Percentiles rank a stretch among this genome's conserved stretches.
Evolutionary conservation across 2,329 filamentous ascomycete species (phyloP).

Genomic region (Lomentospora prolificans): DNA sequence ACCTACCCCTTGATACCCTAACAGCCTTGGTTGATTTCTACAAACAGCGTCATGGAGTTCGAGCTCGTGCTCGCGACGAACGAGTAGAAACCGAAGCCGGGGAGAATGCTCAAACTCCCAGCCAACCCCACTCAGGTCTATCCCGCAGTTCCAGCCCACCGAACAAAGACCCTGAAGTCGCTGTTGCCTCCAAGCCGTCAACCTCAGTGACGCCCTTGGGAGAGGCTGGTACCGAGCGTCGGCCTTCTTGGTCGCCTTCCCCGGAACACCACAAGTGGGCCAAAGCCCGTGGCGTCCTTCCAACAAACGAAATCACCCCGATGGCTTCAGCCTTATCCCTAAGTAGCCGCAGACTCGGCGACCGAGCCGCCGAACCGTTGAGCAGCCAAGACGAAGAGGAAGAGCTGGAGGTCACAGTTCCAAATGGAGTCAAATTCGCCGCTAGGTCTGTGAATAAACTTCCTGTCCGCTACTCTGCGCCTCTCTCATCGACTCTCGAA

Average conservation of each 20-base stretch:
- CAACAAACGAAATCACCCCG: background rate
- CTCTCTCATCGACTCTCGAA: background rate
- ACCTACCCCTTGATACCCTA: slow-evolving; percentile 25
- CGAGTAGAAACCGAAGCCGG: background rate
- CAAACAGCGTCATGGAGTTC: background rate
- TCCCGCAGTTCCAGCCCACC: too few species aligned
- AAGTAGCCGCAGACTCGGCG: slow-evolving; percentile 19
- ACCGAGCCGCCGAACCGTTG: background rate
- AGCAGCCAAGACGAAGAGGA: slow-evolving; percentile 18
- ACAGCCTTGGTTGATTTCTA: background rate
- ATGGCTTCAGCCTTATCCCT: background rate
- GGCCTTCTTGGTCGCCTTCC: too few species aligned
- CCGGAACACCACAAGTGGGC: too few species aligned
- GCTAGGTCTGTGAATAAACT: slow-evolving; percentile 15
- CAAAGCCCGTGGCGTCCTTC: too few species aligned
- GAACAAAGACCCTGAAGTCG: too few species aligned
- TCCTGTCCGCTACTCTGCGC: background rate
- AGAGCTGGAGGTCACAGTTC: slow-evolving; percentile 26
- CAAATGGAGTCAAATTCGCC: slow-evolving; percentile 16
- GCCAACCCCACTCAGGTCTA: background rate
- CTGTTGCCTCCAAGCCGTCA: background rate
- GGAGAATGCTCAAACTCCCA: background rate
- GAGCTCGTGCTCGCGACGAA: background rate
- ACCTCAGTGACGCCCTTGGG: background rate
- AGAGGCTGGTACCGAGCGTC: too few species aligned